A percentile compares a stretch with the other conserved stretches of the same genome.
These are phyloP conservation scores for Dactylonectria macrodidyma DNA, from an alignment of 2,329 filamentous ascomycete species.

Conservation along the genomic window DNA sequence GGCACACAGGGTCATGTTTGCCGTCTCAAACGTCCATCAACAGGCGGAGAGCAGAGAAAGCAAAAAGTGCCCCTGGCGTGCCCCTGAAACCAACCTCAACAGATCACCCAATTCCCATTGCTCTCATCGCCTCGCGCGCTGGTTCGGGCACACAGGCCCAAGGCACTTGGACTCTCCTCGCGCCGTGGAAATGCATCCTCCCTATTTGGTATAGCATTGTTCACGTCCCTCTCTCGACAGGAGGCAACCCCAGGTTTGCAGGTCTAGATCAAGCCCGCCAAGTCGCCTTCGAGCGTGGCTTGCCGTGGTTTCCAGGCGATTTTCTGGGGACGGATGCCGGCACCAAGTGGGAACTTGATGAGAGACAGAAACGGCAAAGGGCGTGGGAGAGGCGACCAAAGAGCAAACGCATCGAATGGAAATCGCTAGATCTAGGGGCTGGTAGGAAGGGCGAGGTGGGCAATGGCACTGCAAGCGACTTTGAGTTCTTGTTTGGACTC, in stretches of 20 bases:
- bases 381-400: constrained; percentile 86
- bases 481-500: constrained; percentile 75
- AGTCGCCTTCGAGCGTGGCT: constrained; percentile 82
- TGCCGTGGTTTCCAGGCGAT: constrained; percentile 90
- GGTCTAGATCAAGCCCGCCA: constrained; percentile 86
- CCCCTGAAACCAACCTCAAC: constrained; percentile 68
- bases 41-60: constrained; percentile 78
- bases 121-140: constrained; percentile 75
- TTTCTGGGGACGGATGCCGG: constrained; percentile 85
- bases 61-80: constrained; percentile 73
- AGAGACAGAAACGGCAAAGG: constrained; percentile 79
- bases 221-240: constrained; percentile 84
- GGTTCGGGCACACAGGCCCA: constrained; percentile 65
- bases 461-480: constrained; percentile 86
- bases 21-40: constrained; percentile 88
- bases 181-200: constrained; percentile 91
- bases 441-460: constrained; percentile 87
- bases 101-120: constrained; percentile 84
- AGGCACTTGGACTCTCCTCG: constrained; percentile 85
- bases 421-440: constrained; percentile 79
- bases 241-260: constrained; percentile 86
- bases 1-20: constrained; percentile 75
- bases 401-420: constrained; percentile 84
- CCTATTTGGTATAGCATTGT: constrained; percentile 90
- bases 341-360: constrained; percentile 80